phyloP scores from a whole-genome alignment of 1,139 yeast species.

The Saccharomyces hybrid region DNA sequence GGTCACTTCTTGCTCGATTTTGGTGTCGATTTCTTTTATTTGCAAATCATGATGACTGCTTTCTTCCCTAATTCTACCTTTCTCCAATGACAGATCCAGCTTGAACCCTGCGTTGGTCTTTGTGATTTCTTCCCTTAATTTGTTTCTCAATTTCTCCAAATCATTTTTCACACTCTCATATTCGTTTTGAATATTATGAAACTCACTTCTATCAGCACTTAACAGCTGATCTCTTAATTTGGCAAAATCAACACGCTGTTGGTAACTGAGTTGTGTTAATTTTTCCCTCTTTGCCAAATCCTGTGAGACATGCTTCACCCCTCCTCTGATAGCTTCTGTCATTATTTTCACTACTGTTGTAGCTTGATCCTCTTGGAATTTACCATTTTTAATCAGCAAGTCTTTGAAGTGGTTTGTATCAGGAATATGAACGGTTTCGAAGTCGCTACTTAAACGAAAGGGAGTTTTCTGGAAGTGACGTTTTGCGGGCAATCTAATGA shows the following conservation, averaged over 20 bases:
- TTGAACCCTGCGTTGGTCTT: slow-evolving; percentile 87
- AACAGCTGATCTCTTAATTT: slow-evolving; percentile 86
- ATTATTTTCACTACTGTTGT: slow-evolving; percentile 73
- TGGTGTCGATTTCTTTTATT: slow-evolving; percentile 88
- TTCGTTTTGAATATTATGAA: slow-evolving; percentile 73
- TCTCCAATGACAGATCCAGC: slow-evolving; percentile 82
- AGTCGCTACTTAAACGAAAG: slow-evolving; percentile 7
- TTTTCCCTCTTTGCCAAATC: slow-evolving; percentile 78
- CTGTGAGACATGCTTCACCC: slow-evolving; percentile 65
- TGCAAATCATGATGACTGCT: slow-evolving; percentile 86
- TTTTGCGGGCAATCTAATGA: slow-evolving; percentile 5
- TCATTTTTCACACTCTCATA: slow-evolving; percentile 81
- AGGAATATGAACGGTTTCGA: slow-evolving; percentile 25
- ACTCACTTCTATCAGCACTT: slow-evolving; percentile 80
- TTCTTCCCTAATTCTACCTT: slow-evolving; percentile 92
- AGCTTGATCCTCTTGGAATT: slow-evolving; percentile 71
- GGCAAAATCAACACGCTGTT: slow-evolving; percentile 94
- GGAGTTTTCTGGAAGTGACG: slow-evolving; percentile 11
- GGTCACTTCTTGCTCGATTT: slow-evolving; percentile 91
- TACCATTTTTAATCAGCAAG: slow-evolving; percentile 48
- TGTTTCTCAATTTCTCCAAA: slow-evolving; percentile 75
- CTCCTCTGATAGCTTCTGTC: slow-evolving; percentile 72
- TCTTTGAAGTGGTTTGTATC: slow-evolving; percentile 26
- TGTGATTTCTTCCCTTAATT: slow-evolving; percentile 84
- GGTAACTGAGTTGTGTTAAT: slow-evolving; percentile 77